These are phyloP conservation scores for Cladophialophora immunda DNA, from an alignment of 2,329 filamentous ascomycete genomes.

Conservation along the genomic window DNA sequence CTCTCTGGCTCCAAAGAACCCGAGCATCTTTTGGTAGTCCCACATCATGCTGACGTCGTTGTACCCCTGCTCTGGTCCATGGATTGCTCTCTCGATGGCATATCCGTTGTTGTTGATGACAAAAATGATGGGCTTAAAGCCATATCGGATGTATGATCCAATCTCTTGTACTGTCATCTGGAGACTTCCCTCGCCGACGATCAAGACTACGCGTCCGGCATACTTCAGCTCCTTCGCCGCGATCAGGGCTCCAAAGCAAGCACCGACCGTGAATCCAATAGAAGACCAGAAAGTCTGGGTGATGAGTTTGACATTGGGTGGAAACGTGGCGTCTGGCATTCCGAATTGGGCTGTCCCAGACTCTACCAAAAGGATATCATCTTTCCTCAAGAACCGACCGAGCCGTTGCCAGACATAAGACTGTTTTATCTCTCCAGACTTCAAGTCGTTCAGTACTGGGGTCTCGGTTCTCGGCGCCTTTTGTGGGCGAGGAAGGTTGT, in stretches of 20 bases:
- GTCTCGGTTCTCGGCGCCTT: slow-evolving; percentile 10
- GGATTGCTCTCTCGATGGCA: slow-evolving; percentile 43
- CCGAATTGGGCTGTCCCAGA: slow-evolving; percentile 42
- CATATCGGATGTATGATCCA: slow-evolving; percentile 41
- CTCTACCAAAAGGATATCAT: slow-evolving; percentile 42
- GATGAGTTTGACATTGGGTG: slow-evolving; percentile 39
- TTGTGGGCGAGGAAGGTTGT: slow-evolving; percentile 28
- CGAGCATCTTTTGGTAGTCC: slow-evolving; percentile 42
- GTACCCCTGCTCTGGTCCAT: slow-evolving; percentile 41
- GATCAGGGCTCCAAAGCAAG: slow-evolving; percentile 39
- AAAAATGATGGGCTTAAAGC: slow-evolving; percentile 40
- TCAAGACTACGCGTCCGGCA: slow-evolving; percentile 39
- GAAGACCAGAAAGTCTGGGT: slow-evolving; percentile 42
- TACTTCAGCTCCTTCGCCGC: slow-evolving; percentile 39
- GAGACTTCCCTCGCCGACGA: slow-evolving; percentile 43
- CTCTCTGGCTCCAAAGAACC: slow-evolving; percentile 39
- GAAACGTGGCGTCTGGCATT: slow-evolving; percentile 38
- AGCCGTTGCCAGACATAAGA: slow-evolving; percentile 35
- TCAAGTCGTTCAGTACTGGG: slow-evolving; percentile 38
- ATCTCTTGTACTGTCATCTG: slow-evolving; percentile 44
- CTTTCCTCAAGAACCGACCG: slow-evolving; percentile 30
- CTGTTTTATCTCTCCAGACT: slow-evolving; percentile 30
- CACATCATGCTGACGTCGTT: slow-evolving; percentile 43
- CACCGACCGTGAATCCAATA: slow-evolving; percentile 42
- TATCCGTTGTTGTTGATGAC: slow-evolving; percentile 44